Conservation (phyloP, 176 grass and related monocot species). For the Stipa capillata region DNA sequence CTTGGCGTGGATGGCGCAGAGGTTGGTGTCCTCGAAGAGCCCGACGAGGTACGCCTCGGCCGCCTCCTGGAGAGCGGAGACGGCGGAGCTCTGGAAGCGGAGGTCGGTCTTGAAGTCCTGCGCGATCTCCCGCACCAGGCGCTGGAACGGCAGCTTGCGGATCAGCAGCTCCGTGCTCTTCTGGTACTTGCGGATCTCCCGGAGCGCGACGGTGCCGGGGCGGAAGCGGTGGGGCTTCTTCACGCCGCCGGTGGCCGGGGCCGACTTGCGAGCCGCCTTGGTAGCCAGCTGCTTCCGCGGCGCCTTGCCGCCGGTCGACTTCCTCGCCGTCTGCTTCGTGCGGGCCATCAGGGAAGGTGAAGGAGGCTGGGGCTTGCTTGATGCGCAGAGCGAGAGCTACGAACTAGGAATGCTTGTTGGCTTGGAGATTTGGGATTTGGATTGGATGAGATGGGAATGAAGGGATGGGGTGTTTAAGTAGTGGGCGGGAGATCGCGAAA, state of each 20-base stretch:
- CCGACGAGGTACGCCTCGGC: constrained; percentile 62
- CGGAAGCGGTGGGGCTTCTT: constrained; percentile 80
- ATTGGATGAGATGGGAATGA: neutral
- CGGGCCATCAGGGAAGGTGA: constrained; percentile 45
- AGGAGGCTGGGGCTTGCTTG: too few relatives aligned
- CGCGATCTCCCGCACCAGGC: constrained; percentile 50
- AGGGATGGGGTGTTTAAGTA: neutral
- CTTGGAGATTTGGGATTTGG: neutral
- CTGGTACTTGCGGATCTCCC: constrained; percentile 75
- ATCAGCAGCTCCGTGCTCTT: constrained; percentile 73
- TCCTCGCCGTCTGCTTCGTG: constrained; percentile 69
- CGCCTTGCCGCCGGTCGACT: constrained; percentile 66
- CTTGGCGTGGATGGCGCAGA: constrained; percentile 76
- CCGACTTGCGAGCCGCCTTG: constrained; percentile 62
- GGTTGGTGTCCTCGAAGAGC: constrained; percentile 72
- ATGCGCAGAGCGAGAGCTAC: too few relatives aligned
- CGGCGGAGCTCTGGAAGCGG: constrained; percentile 60
- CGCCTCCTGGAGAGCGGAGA: constrained; percentile 59
- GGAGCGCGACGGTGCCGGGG: constrained; percentile 59
- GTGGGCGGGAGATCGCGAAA: constrained; percentile 15
- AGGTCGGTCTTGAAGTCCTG: constrained; percentile 73
- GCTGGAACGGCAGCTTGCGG: constrained; percentile 71
- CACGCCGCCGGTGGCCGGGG: constrained; percentile 51
- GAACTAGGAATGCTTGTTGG: too few relatives aligned
- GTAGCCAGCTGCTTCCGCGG: constrained; percentile 58